Conservation (phyloP, 208 protist genomes). For the Trypanosomatidae sp. region DNA sequence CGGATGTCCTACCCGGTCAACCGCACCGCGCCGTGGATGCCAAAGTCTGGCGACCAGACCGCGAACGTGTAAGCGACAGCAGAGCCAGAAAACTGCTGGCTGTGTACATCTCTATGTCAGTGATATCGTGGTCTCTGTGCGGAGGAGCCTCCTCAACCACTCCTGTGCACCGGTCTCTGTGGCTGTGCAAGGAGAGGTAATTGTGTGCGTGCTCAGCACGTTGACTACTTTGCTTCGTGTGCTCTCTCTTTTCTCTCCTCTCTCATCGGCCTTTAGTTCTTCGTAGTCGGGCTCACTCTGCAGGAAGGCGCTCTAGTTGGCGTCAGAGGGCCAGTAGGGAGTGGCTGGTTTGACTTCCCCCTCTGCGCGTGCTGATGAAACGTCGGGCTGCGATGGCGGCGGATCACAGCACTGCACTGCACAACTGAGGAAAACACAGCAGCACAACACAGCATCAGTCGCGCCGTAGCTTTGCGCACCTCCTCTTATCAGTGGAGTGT, state of each 20-base stretch:
- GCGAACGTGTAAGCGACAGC: conserved; percentile 65
- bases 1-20: conserved; percentile 87
- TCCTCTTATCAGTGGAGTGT: neutral
- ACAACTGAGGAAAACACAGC: neutral
- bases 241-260: conserved; percentile 1
- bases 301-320: neutral
- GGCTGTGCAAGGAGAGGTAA: neutral
- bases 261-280: neutral
- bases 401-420: neutral
- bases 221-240: conserved; percentile 1
- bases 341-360: neutral
- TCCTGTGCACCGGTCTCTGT: neutral
- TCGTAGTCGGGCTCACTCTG: neutral
- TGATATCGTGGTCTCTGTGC: neutral
- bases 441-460: neutral
- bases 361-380: neutral
- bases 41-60: conserved; percentile 70
- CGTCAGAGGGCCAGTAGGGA: neutral
- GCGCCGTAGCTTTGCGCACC: neutral
- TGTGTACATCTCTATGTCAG: neutral
- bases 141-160: neutral
- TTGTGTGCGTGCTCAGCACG: neutral
- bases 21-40: conserved; percentile 89
- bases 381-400: neutral
- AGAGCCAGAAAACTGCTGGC: neutral